These are phyloP conservation scores for Boletus vermiculosoides DNA, from an alignment of 768 basidiomycete genomes.

Conservation along the genomic window DNA sequence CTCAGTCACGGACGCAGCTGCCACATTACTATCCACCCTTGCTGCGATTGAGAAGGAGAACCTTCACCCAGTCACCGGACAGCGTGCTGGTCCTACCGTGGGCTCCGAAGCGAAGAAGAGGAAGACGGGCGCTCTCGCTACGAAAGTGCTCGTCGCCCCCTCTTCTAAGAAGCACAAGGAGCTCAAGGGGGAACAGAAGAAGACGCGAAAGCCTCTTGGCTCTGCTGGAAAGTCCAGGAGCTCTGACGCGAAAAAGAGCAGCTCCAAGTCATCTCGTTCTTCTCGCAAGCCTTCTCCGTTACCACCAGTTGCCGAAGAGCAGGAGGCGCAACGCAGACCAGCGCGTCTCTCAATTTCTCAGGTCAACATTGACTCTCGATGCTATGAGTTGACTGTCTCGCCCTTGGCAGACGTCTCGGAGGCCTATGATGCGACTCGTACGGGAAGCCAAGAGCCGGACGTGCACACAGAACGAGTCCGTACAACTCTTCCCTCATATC, in stretches of 20 bases:
- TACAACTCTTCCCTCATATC: slow-evolving; percentile 7
- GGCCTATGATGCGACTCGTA: slow-evolving; percentile 54
- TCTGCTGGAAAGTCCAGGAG: slow-evolving; percentile 24
- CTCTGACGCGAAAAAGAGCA: slow-evolving; percentile 41
- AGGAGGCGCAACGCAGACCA: slow-evolving; percentile 32
- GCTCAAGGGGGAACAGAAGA: slow-evolving; percentile 52
- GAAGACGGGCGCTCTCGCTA: slow-evolving; percentile 57
- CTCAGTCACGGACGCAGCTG: slow-evolving; percentile 23
- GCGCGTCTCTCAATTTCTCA: slow-evolving; percentile 41
- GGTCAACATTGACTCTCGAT: slow-evolving; percentile 63
- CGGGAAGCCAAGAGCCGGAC: slow-evolving; percentile 40
- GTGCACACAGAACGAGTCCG: slow-evolving; percentile 50
- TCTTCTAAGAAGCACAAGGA: slow-evolving; percentile 45
- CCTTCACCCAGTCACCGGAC: slow-evolving; percentile 70
- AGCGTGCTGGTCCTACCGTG: slow-evolving; percentile 44
- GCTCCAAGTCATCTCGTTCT: slow-evolving; percentile 32
- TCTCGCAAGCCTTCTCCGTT: slow-evolving; percentile 55
- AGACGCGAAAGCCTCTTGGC: slow-evolving; percentile 48
- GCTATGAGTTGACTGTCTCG: slow-evolving; percentile 76
- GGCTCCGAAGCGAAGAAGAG: slow-evolving; percentile 55
- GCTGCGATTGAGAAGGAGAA: slow-evolving; percentile 72
- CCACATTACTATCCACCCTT: slow-evolving; percentile 37
- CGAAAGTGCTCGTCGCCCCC: slow-evolving; percentile 44
- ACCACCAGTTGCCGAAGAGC: slow-evolving; percentile 60
- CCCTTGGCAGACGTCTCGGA: slow-evolving; percentile 75